Evolutionary conservation across 2,329 filamentous ascomycete genomes (phyloP), one percentile per base, ranked within the genome.

Genomic region (Thielaviopsis musarum): DNA sequence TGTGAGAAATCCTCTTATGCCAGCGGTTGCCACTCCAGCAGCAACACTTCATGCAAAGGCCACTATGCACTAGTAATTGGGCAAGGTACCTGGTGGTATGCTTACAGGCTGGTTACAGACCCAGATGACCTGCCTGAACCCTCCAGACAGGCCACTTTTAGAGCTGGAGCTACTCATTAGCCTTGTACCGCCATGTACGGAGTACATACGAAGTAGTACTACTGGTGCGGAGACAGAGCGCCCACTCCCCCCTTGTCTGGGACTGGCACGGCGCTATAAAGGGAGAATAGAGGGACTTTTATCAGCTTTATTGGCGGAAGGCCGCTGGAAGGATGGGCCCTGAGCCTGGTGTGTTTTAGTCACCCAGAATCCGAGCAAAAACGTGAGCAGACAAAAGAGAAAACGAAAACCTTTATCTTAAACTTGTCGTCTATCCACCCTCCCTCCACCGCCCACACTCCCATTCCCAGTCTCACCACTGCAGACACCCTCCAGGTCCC

Each of bases 381-480:
- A 57, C 30, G 38, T 28, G 30, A 34, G n/a, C 5, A 55, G 30
- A 55, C 30, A 34, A 22, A 57, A 41, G 55, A 57, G 55, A 49
- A 54, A 56, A 56, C 52, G 58, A 61, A 55, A 61, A 56, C 59
- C 54, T 61, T 59, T 59, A 59, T 59, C 52, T 54, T 59, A 55
- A 48, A 52, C 56, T 49, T 53, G 56, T 61, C 59, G 55, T 57
- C 57, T 51, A 58, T 58, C 56, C 59, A 58, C 59, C 57, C 59
- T 61, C 56, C 59, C 59, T 59, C 59, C 59, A 58, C 59, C 57
- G 55, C 52, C 59, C 56, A 58, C 56, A 61, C 56, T 61, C 59
- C 59, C 57, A 58, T 61, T 58, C 54, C 59, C 56, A 61, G 52
- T 61, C 59, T 61, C 59, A 61, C 59, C 59, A 52, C 59, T 61